These are phyloP conservation scores for Dipodascus geniculatus DNA, from an alignment of 805 yeast species.

Conservation along the genomic window DNA sequence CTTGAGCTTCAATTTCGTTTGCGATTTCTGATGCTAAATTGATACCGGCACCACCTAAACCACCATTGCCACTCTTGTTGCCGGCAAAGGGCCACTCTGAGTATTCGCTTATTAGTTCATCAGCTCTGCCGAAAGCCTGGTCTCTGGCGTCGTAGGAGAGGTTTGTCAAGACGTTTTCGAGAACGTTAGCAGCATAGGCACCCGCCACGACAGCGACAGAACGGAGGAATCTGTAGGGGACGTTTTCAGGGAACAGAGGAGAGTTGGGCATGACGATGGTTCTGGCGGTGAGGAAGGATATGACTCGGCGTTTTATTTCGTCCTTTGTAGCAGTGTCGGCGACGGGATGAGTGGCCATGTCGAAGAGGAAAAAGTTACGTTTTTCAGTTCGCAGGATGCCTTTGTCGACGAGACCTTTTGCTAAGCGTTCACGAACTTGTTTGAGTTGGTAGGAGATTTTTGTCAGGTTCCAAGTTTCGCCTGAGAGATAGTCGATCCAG, in stretches of 20 bases:
- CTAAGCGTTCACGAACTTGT: constrained; percentile 92
- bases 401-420: constrained; percentile 94
- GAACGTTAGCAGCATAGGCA: constrained; percentile 90
- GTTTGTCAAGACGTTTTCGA: constrained; percentile 69
- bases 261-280: constrained; percentile 45
- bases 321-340: constrained; percentile 81
- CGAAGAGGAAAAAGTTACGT: constrained; percentile 85
- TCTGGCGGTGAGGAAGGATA: constrained; percentile 59
- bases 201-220: constrained; percentile 76
- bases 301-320: constrained; percentile 59
- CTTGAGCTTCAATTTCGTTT: constrained; percentile 39
- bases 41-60: constrained; percentile 39
- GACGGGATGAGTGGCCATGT: constrained; percentile 98
- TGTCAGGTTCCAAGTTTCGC: constrained; percentile 93
- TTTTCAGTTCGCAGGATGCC: constrained; percentile 93
- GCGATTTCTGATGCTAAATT: constrained; percentile 45
- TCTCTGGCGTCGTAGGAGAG: constrained; percentile 83
- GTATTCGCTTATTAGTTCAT: constrained; percentile 71
- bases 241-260: constrained; percentile 55
- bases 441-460: constrained; percentile 91
- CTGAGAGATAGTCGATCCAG: constrained; percentile 91
- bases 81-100: constrained; percentile 71
- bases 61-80: constrained; percentile 23
- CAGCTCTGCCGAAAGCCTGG: constrained; percentile 87
- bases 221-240: constrained; percentile 61